Percentiles rank a stretch among this genome's conserved stretches.
Evolutionary conservation across 768 basidiomycete species (phyloP).

Genomic region (Mycena venus): DNA sequence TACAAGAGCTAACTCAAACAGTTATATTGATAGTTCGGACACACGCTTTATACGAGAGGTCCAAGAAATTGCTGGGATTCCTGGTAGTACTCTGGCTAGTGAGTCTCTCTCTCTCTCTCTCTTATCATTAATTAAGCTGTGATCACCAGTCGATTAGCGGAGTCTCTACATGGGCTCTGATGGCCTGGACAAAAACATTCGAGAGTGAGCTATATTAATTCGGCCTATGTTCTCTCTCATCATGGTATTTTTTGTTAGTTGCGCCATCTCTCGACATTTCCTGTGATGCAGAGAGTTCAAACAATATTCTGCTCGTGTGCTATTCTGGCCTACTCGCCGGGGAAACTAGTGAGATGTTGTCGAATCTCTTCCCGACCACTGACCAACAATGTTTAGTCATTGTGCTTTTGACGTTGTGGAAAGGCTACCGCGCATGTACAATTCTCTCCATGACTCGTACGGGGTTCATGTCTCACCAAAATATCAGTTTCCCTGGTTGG

Average conservation of each 20-base stretch:
- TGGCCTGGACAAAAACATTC: neutral
- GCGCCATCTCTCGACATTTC: neutral
- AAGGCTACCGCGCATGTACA: slow-evolving; percentile 1
- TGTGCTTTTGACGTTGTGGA: slow-evolving; percentile 18
- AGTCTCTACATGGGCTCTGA: neutral
- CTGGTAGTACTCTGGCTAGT: slow-evolving; percentile 5
- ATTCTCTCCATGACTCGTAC: neutral
- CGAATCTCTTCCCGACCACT: neutral
- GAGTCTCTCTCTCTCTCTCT: neutral
- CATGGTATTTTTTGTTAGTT: neutral
- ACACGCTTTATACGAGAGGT: slow-evolving; percentile 10
- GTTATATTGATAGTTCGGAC: slow-evolving; percentile 25
- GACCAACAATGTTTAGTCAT: neutral
- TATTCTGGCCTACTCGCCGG: neutral
- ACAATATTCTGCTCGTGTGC: neutral
- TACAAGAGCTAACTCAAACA: neutral
- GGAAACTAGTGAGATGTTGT: slow-evolving; percentile 8
- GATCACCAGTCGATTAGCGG: neutral
- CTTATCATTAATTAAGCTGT: neutral
- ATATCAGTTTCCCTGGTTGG: neutral
- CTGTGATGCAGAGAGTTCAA: slow-evolving; percentile 1
- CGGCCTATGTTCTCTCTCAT: no score
- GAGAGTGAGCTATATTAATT: neutral
- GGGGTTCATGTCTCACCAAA: neutral
- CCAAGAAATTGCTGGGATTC: slow-evolving; percentile 8